Base-by-base conservation (phyloP, 352 stramenopile species). In the Globisporangium ultimum region DNA sequence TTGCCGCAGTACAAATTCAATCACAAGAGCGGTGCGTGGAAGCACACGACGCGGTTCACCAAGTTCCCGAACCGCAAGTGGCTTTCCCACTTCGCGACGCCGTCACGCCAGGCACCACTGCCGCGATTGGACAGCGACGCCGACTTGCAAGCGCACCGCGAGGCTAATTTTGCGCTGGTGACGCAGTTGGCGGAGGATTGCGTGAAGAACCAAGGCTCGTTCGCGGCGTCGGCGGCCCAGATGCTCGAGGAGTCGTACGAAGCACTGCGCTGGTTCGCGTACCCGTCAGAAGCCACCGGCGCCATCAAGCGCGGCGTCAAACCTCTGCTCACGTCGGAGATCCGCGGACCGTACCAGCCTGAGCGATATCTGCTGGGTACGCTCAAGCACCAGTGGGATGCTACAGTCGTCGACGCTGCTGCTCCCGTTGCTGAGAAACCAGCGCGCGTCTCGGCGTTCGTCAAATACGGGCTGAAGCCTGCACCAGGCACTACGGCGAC, bases 1-100 rank as follows among this genome's bases (percentile, higher is more conserved):
- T 73, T 99, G 41, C 91, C 91, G 20, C 78, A 96, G 57, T 99
- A 99, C 71, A 57, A 69, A 34, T 98, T 97, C 67, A 96, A 98
- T 76, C 84, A 98, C 71, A 78, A 91, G 15, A 99, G 93, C 10
- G 97, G 95, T 13, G 94, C 98, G 53, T 98, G 90, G 90, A 90
- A 89, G 46, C 90, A 98, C 67, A 71, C 61, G 49, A 84, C 62
- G 52, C 70, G 72, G 7, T 80, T 84, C 52, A 79, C 67, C 36
- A 80, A 78, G 58, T 83, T 83, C 51, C 68, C 74, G 18, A 64
- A 74, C 34, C 74, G 74, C 34, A 83, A 84, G 58, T 81, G 54
- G 74, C 87, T 67, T 55, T 91, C 72, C 32, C 67, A 80, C 48
- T 84, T 84, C 48, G 71, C 60, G 34, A 80, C 63, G 4, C 72